These are phyloP conservation scores for Circinella minor DNA, from an alignment of 371 early-diverging fungal genomes.

Conservation along the genomic window DNA sequence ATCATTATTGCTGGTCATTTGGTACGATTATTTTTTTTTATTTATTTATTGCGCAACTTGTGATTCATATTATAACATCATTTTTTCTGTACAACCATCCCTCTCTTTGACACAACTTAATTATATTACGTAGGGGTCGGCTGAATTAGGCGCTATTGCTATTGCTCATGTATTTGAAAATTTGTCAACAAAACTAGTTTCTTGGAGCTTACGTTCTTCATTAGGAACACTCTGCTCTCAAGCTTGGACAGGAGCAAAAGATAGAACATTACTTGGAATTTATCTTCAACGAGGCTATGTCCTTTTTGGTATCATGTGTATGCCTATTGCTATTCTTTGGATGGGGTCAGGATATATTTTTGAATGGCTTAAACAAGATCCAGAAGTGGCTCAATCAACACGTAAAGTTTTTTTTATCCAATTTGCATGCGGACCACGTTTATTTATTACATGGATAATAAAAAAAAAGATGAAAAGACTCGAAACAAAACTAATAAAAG, in stretches of 20 bases:
- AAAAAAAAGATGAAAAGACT: not conserved
- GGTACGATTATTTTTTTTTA: no score
- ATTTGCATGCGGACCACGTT: no score
- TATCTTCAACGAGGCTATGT: conserved; percentile 85
- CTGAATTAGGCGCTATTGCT: no score
- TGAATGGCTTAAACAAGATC: conserved; percentile 5
- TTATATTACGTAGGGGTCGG: no score
- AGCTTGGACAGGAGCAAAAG: conserved; percentile 77
- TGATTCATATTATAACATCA: no score
- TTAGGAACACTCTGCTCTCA: conserved; percentile 71
- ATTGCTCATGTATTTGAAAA: no score
- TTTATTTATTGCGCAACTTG: no score
- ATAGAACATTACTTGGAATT: conserved; percentile 75
- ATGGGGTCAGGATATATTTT: conserved; percentile 47
- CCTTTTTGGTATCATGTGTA: conserved; percentile 61
- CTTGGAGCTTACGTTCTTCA: no score
- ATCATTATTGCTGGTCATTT: no score
- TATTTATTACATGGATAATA: not conserved
- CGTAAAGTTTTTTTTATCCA: not conserved
- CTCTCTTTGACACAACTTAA: no score
- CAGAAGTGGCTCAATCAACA: not conserved
- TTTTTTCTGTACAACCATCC: no score
- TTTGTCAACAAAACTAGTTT: no score
- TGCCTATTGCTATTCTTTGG: conserved; percentile 74
- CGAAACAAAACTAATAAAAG: not conserved